These are phyloP conservation scores for Kwoniella pini DNA, from an alignment of 768 basidiomycete species.

Conservation along the genomic window DNA sequence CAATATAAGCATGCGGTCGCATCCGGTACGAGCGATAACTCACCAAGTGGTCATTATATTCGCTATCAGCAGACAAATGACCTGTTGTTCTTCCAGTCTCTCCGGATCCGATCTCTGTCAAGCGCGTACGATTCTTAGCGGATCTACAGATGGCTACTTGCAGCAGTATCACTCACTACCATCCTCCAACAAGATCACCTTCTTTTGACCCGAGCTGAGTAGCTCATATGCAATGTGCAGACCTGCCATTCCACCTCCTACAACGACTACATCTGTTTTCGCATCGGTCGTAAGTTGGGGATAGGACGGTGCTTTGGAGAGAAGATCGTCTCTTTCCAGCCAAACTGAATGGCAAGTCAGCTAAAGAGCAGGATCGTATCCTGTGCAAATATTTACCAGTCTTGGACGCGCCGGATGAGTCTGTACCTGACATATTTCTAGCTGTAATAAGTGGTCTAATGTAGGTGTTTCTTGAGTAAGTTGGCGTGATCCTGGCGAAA, in stretches of 20 bases:
- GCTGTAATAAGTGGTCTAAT: neutral
- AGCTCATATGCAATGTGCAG: constrained; percentile 34
- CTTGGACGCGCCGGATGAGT: constrained; percentile 13
- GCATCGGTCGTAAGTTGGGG: constrained; percentile 16
- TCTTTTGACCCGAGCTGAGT: constrained; percentile 23
- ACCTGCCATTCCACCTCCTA: constrained; percentile 32
- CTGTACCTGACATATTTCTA: constrained; percentile 16
- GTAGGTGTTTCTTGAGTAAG: neutral
- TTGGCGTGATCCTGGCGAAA: neutral
- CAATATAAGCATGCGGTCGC: neutral
- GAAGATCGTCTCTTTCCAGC: constrained; percentile 26
- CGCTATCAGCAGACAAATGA: constrained; percentile 29
- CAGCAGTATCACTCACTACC: constrained; percentile 25
- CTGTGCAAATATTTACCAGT: constrained; percentile 7
- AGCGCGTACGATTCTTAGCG: neutral
- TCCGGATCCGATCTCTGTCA: constrained; percentile 29
- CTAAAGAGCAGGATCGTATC: neutral
- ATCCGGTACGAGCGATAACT: too few relatives aligned
- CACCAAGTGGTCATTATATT: constrained; percentile 32
- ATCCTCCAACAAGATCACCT: constrained; percentile 30
- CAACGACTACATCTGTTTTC: constrained; percentile 25
- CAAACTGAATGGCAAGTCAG: constrained; percentile 17
- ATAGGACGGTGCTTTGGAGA: constrained; percentile 17
- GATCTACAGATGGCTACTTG: neutral
- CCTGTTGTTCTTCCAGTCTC: constrained; percentile 33